Evolutionary conservation across 257 asterid species (phyloP).

Genomic region (Dorcoceras hygrometricum): DNA sequence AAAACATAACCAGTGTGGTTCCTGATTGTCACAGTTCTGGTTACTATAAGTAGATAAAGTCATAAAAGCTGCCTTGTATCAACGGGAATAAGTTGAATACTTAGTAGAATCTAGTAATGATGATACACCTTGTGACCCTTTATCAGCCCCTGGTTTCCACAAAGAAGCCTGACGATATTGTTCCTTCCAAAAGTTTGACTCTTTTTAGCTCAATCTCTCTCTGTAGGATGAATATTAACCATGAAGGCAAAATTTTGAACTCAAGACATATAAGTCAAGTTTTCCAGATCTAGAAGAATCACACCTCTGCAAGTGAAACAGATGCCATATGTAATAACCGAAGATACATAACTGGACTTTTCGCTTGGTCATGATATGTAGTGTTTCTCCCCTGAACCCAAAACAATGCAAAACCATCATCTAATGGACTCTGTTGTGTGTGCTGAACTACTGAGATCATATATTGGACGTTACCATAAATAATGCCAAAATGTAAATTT

Average conservation of each 20-base stretch:
- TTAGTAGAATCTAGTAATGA: slow-evolving; percentile 1
- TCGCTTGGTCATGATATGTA: slow-evolving; percentile 23
- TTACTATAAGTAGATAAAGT: slow-evolving; percentile 41
- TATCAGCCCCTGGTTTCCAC: slow-evolving; percentile 86
- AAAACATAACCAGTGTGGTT: slow-evolving; percentile 58
- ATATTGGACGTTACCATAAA: neutral
- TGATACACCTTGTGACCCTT: slow-evolving; percentile 43
- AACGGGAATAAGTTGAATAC: slow-evolving; percentile 7
- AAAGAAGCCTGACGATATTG: slow-evolving; percentile 47
- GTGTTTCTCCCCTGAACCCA: slow-evolving; percentile 33
- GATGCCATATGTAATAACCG: slow-evolving; percentile 64
- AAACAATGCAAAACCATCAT: neutral
- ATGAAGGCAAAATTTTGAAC: neutral
- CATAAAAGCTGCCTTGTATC: slow-evolving; percentile 17
- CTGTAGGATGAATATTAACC: slow-evolving; percentile 31
- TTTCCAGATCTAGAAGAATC: slow-evolving; percentile 20
- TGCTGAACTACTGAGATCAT: neutral
- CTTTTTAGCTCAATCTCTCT: slow-evolving; percentile 40
- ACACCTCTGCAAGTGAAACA: slow-evolving; percentile 68
- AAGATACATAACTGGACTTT: slow-evolving; percentile 51
- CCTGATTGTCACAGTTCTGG: slow-evolving; percentile 56
- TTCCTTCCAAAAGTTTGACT: slow-evolving; percentile 70
- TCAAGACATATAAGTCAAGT: neutral
- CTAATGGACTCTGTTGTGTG: neutral
- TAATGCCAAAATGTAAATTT: neutral